Evolutionary conservation across 2,329 filamentous ascomycete species (phyloP).

Genomic region (Sphaerulina vaccinii): DNA sequence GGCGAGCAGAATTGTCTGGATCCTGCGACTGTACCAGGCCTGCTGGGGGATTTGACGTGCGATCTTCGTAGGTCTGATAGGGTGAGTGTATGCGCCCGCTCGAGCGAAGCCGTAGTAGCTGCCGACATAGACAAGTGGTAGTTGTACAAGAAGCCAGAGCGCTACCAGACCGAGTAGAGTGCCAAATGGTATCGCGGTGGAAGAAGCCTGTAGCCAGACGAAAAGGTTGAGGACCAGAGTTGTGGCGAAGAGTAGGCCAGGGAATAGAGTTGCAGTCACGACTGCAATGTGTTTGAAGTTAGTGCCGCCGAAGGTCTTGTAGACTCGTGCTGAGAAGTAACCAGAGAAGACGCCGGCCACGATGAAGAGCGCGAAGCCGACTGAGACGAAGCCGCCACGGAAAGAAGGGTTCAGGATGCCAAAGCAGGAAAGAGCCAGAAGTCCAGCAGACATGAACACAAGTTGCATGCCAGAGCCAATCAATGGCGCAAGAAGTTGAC

Average conservation of each 20-base stretch:
- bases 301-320: conserved; percentile 76
- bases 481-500: conserved; percentile 73
- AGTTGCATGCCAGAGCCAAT: conserved; percentile 85
- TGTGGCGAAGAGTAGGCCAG: conserved; percentile 71
- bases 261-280: conserved; percentile 71
- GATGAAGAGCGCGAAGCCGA: conserved; percentile 78
- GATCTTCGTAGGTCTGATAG: conserved; percentile 71
- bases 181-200: conserved; percentile 80
- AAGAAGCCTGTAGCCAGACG: conserved; percentile 86
- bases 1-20: conserved; percentile 66
- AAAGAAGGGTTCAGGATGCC: conserved; percentile 83
- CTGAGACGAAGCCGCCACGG: conserved; percentile 84
- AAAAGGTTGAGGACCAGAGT: conserved; percentile 83
- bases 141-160: conserved; percentile 82
- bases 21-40: conserved; percentile 69
- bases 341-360: conserved; percentile 82
- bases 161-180: conserved; percentile 70
- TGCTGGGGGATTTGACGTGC: conserved; percentile 72
- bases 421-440: conserved; percentile 61
- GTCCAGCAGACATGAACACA: conserved; percentile 73
- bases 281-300: conserved; percentile 75
- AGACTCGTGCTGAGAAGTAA: conserved; percentile 80
- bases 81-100: conserved; percentile 72
- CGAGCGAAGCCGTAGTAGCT: conserved; percentile 73
- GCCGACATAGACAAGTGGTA: conserved; percentile 78